Conservation (phyloP, 2,329 filamentous ascomycete species). For the Talaromyces albobiverticillius region DNA sequence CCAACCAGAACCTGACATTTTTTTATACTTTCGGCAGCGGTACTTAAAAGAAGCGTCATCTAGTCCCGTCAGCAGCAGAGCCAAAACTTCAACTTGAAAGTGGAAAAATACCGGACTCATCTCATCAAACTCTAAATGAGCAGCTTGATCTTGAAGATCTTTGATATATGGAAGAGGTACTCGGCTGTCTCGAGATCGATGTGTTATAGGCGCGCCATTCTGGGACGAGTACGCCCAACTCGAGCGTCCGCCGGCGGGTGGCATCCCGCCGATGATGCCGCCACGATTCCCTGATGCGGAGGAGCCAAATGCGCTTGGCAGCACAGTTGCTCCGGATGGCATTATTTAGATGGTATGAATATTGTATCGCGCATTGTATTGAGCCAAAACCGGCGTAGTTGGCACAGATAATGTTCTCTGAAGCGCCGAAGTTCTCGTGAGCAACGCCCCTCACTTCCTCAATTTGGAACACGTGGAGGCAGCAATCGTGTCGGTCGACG, state of each 20-base stretch:
- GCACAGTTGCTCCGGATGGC: slow-evolving; percentile 36
- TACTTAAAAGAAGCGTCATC: slow-evolving; percentile 33
- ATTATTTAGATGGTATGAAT: slow-evolving; percentile 26
- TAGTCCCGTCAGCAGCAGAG: slow-evolving; percentile 23
- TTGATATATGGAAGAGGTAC: slow-evolving; percentile 38
- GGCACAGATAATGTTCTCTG: not conserved
- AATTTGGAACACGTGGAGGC: slow-evolving; percentile 3
- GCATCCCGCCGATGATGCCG: slow-evolving; percentile 27
- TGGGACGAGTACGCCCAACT: slow-evolving; percentile 19
- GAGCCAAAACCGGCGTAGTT: not conserved
- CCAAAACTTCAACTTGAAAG: slow-evolving; percentile 3
- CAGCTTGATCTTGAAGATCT: slow-evolving; percentile 39
- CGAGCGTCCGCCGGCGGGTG: slow-evolving; percentile 23
- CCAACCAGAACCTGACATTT: slow-evolving; percentile 31
- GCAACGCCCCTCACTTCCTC: slow-evolving; percentile 11
- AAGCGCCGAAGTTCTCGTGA: not conserved
- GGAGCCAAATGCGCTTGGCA: slow-evolving; percentile 34
- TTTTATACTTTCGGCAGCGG: slow-evolving; percentile 35
- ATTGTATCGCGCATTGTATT: slow-evolving; percentile 24
- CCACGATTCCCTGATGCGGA: slow-evolving; percentile 30
- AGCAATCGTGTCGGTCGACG: not conserved
- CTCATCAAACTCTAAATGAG: slow-evolving; percentile 31
- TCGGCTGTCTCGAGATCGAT: slow-evolving; percentile 18
- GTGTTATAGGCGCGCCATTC: slow-evolving; percentile 9
- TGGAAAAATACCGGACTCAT: slow-evolving; percentile 26